These are phyloP conservation scores for Cucurbita argyrosperma DNA, from an alignment of 306 rosid genomes.

Conservation along the genomic window DNA sequence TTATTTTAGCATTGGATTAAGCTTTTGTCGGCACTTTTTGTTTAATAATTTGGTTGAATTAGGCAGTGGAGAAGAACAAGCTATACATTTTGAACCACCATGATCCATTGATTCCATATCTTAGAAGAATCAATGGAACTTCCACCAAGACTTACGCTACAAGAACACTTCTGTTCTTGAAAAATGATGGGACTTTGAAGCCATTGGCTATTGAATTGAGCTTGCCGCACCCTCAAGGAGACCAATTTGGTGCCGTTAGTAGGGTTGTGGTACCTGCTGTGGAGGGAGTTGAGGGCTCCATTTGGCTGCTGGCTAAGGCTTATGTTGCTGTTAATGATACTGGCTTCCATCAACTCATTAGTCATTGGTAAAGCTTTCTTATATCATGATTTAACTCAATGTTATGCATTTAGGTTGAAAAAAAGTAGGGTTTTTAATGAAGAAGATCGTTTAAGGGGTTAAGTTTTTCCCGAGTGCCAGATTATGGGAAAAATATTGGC, in stretches of 20 bases:
- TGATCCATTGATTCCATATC: slow-evolving; percentile 52
- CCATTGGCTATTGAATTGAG: slow-evolving; percentile 74
- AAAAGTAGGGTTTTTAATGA: no score
- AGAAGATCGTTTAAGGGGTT: no score
- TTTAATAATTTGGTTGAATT: not conserved
- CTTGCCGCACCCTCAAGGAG: slow-evolving; percentile 47
- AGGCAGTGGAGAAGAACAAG: slow-evolving; percentile 43
- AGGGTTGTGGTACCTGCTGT: slow-evolving; percentile 39
- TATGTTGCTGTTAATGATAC: slow-evolving; percentile 55
- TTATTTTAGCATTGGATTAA: not conserved
- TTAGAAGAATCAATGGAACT: slow-evolving; percentile 50
- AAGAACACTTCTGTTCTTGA: slow-evolving; percentile 56
- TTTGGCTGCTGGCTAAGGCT: slow-evolving; percentile 78
- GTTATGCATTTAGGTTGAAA: no score
- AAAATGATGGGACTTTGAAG: slow-evolving; percentile 48
- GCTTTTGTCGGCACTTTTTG: not conserved
- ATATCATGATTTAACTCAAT: no score
- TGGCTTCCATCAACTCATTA: slow-evolving; percentile 61
- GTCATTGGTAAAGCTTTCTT: slow-evolving; percentile 46
- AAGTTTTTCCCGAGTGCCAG: no score
- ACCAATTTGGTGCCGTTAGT: slow-evolving; percentile 40
- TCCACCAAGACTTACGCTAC: slow-evolving; percentile 53
- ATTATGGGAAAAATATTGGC: no score
- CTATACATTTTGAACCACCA: slow-evolving; percentile 56
- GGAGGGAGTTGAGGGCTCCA: slow-evolving; percentile 32